These are phyloP conservation scores for Davidsoniella eucalypti DNA, from an alignment of 2,329 filamentous ascomycete species.

Conservation along the genomic window DNA sequence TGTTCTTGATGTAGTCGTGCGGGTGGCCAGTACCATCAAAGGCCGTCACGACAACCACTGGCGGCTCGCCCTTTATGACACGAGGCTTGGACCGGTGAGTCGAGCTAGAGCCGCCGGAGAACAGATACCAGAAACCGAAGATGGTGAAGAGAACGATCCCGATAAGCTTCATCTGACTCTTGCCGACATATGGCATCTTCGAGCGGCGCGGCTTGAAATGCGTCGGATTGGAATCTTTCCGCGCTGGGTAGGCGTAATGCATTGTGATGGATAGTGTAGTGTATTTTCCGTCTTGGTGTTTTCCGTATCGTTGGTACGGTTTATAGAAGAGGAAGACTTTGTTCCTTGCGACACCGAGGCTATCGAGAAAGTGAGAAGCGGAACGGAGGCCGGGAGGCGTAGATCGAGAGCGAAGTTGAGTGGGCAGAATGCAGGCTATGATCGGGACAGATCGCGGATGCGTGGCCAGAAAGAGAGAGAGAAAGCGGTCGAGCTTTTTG, in stretches of 20 bases:
- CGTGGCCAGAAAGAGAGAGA: too few relatives aligned
- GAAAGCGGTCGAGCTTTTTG: too few relatives aligned
- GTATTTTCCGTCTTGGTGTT: neutral
- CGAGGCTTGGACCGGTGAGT: constrained; percentile 11
- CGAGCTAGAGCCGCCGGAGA: constrained; percentile 23
- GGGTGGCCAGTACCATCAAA: constrained; percentile 39
- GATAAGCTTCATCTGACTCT: constrained; percentile 44
- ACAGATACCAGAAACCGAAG: constrained; percentile 42
- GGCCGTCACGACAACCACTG: constrained; percentile 69
- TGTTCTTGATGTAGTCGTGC: constrained; percentile 48
- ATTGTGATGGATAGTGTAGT: constrained; percentile 29
- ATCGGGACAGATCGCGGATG: too few relatives aligned
- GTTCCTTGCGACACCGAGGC: too few relatives aligned
- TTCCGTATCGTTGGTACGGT: neutral
- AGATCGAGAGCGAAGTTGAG: neutral
- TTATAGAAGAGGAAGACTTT: neutral
- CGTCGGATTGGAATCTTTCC: constrained; percentile 63
- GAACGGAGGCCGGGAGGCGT: neutral
- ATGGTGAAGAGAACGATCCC: constrained; percentile 37
- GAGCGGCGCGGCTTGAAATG: constrained; percentile 50
- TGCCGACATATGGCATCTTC: constrained; percentile 36
- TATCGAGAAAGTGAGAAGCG: neutral
- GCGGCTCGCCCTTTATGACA: constrained; percentile 30
- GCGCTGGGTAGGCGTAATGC: constrained; percentile 81
- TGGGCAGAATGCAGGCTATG: too few relatives aligned